These are phyloP conservation scores for Boletus rubropictus DNA, from an alignment of 768 basidiomycete genomes.

Conservation along the genomic window DNA sequence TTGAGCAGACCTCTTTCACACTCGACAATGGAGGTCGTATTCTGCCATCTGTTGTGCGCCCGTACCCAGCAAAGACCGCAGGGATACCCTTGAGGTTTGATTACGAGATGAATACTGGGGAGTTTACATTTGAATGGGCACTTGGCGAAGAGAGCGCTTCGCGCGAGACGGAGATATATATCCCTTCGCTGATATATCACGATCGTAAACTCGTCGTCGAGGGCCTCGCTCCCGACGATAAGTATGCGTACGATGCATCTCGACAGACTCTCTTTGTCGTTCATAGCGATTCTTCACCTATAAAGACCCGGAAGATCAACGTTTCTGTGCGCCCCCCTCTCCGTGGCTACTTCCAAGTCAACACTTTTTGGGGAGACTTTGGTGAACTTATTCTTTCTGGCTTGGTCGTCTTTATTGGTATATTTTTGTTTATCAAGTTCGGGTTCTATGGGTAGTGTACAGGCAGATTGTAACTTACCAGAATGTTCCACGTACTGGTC, in stretches of 20 bases:
- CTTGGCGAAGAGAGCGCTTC: conserved; percentile 26
- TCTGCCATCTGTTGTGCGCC: conserved; percentile 73
- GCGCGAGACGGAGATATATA: conserved; percentile 78
- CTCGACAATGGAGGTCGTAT: conserved; percentile 82
- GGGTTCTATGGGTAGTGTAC: conserved; percentile 9
- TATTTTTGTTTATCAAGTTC: conserved; percentile 28
- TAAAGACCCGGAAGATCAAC: conserved; percentile 42
- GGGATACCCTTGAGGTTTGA: conserved; percentile 71
- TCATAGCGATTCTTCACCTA: conserved; percentile 37
- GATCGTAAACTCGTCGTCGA: conserved; percentile 53
- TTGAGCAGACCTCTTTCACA: conserved; percentile 56
- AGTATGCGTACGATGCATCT: conserved; percentile 52
- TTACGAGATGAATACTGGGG: conserved; percentile 74
- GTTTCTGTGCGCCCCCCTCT: conserved; percentile 56
- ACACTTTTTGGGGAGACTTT: conserved; percentile 64
- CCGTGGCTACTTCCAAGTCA: conserved; percentile 46
- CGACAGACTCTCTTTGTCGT: conserved; percentile 75
- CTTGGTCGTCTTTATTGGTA: conserved; percentile 28
- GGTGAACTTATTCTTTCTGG: conserved; percentile 30
- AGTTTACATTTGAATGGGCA: conserved; percentile 61
- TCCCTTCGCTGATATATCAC: conserved; percentile 58
- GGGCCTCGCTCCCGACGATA: conserved; percentile 48
- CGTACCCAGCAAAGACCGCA: conserved; percentile 86
- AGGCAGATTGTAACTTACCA: too few relatives aligned
- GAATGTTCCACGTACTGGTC: too few relatives aligned